These are phyloP conservation scores for Colletotrichum sp. DNA, from an alignment of 2,329 filamentous ascomycete genomes.

Conservation along the genomic window DNA sequence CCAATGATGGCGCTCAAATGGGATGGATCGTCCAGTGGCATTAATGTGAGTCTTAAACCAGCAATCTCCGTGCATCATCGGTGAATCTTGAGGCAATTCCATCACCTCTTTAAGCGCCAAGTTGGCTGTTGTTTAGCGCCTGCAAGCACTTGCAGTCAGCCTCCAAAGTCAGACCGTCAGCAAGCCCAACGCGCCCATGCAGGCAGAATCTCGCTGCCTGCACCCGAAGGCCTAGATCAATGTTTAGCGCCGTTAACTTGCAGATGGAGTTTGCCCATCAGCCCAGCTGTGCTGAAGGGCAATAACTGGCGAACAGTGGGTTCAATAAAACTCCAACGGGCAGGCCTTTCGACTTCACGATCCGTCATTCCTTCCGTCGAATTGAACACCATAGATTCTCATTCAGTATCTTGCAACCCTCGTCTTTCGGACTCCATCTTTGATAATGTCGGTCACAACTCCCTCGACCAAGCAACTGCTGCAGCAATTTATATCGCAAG, in stretches of 20 bases:
- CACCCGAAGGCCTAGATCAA: not conserved
- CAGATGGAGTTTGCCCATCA: not conserved
- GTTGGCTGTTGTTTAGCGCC: not conserved
- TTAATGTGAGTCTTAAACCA: not conserved
- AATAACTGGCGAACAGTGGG: not conserved
- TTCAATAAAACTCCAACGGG: not conserved
- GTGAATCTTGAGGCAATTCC: not conserved
- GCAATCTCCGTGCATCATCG: not conserved
- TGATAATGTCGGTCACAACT: not conserved
- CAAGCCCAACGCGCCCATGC: not conserved
- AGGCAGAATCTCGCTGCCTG: not conserved
- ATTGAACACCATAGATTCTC: not conserved
- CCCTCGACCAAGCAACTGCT: not conserved
- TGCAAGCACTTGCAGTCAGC: not conserved
- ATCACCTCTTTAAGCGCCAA: not conserved
- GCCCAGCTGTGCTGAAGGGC: not conserved
- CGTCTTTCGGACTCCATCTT: not conserved
- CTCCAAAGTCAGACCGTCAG: not conserved
- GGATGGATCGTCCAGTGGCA: not conserved
- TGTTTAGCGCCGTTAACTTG: not conserved
- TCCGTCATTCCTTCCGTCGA: not conserved
- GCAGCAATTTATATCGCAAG: not conserved
- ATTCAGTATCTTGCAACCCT: rapidly evolving
- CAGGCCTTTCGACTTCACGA: not conserved
- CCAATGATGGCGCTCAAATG: not conserved